Base-by-base conservation (phyloP, 2,329 filamentous ascomycete genomes). In the Penicillium sp. region DNA sequence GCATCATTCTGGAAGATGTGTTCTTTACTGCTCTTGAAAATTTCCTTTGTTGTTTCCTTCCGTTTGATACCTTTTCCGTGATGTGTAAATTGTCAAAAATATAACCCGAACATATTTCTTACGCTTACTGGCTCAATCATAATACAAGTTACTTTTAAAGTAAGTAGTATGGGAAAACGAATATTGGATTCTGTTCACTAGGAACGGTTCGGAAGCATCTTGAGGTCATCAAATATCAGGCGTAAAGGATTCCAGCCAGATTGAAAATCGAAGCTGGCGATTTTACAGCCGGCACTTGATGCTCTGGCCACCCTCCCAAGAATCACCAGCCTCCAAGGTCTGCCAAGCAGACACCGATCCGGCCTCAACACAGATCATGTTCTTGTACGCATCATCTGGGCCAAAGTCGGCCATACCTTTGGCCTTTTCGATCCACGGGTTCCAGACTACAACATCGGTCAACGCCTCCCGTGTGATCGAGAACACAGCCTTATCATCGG, bases 361-460 rank as follows among this genome's bases (percentile, higher is more conserved):
- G 2, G 93, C 89, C 79, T 99, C 94, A 46, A 97, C 84, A 69
- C 94, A 97, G 41, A 99, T 78, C 90, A 97, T 96, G 53, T 90
- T 84, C 79, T 90, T 90, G 79, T 87, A 97, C 34, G 89, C 94
- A 49, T 92, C 88, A 68, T 95, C 88, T 45, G 94, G 94, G 53
- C 82, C 83, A 70, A 97, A 96, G 73, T 99, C 94, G 47, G 79
- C 85, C 76, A 96, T 95, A 5, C 81, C 81, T 63, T 85, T 83
- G 1, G 89, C 85, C 78, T 95, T 95, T 58, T 92, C 89, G 38
- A 81, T 80, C 91, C 93, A 96, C 1, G 94, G 94, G 74, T 99
- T 99, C 94, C 94, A 99, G 28, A 97, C 88, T 1, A 96, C 93
- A 15, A 94, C 86, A 62, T 97, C 90, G 57, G 83, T 82, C 61